phyloP scores from a whole-genome alignment of 768 basidiomycete species.

The Leccinellum luteum region DNA sequence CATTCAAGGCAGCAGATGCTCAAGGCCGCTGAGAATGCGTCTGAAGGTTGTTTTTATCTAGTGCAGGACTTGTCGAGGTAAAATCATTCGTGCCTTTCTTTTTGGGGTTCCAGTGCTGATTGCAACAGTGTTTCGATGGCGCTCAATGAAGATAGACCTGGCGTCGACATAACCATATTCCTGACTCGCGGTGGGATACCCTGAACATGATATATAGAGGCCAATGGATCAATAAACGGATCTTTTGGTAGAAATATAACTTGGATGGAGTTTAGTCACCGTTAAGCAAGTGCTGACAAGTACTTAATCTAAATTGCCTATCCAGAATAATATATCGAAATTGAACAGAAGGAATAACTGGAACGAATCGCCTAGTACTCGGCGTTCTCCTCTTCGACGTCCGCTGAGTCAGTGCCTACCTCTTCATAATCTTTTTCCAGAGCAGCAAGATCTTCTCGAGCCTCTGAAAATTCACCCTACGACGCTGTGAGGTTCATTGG shows the following conservation, averaged over 20 bases:
- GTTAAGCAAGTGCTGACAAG: constrained; percentile 10
- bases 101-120: constrained; percentile 6
- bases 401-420: constrained; percentile 76
- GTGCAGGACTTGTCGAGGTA: constrained; percentile 72
- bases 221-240: background rate
- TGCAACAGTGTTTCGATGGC: constrained; percentile 27
- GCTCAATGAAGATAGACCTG: constrained; percentile 28
- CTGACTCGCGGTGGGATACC: constrained; percentile 2
- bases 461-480: constrained; percentile 97
- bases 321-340: constrained; percentile 4
- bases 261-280: background rate
- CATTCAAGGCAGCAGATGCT: constrained; percentile 70
- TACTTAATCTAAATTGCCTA: constrained; percentile 7
- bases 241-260: constrained; percentile 5
- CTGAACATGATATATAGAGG: background rate
- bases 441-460: constrained; percentile 96
- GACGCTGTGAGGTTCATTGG: constrained; percentile 7
- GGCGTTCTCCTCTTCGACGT: constrained; percentile 58
- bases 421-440: constrained; percentile 96
- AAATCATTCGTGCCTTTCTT: background rate
- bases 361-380: constrained; percentile 43
- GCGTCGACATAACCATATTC: constrained; percentile 37
- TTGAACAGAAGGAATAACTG: background rate
- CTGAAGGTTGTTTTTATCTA: constrained; percentile 42
- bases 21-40: constrained; percentile 50